Evolutionary conservation across 2,329 filamentous ascomycete species (phyloP).

Genomic region (Aspergillus fumigatus): DNA sequence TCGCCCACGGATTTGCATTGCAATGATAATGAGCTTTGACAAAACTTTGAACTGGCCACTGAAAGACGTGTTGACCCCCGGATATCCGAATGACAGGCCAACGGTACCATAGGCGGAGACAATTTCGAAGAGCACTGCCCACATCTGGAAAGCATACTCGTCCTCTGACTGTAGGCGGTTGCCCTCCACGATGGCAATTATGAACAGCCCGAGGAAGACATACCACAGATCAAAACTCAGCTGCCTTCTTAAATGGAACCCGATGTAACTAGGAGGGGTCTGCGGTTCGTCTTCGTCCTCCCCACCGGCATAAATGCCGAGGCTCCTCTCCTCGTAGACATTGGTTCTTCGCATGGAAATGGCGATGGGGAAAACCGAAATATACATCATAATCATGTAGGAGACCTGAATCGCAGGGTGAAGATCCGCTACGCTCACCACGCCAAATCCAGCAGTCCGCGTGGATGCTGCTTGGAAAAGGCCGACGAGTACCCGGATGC

Average conservation of each 20-base stretch:
- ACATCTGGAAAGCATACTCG: constrained; percentile 60
- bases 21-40: constrained; percentile 61
- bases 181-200: constrained; percentile 87
- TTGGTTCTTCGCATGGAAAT: constrained; percentile 93
- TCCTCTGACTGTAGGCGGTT: constrained; percentile 59
- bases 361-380: constrained; percentile 93
- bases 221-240: constrained; percentile 98
- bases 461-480: constrained; percentile 89
- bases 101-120: constrained; percentile 93
- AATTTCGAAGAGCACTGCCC: constrained; percentile 73
- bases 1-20: constrained; percentile 62
- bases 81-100: constrained; percentile 80
- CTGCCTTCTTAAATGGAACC: constrained; percentile 85
- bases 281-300: constrained; percentile 51
- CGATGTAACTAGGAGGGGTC: constrained; percentile 74
- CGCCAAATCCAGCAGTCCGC: constrained; percentile 83
- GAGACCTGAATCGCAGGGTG: constrained; percentile 91
- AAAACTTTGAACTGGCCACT: constrained; percentile 74
- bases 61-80: constrained; percentile 71
- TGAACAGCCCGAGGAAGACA: constrained; percentile 87
- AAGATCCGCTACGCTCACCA: constrained; percentile 69
- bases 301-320: constrained; percentile 64
- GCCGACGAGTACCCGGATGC: constrained; percentile 75
- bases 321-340: constrained; percentile 78
- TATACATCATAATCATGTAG: constrained; percentile 99